phyloP scores from a whole-genome alignment of 1,284 basidiomycete genomes.

The Farysia itapuensis region DNA sequence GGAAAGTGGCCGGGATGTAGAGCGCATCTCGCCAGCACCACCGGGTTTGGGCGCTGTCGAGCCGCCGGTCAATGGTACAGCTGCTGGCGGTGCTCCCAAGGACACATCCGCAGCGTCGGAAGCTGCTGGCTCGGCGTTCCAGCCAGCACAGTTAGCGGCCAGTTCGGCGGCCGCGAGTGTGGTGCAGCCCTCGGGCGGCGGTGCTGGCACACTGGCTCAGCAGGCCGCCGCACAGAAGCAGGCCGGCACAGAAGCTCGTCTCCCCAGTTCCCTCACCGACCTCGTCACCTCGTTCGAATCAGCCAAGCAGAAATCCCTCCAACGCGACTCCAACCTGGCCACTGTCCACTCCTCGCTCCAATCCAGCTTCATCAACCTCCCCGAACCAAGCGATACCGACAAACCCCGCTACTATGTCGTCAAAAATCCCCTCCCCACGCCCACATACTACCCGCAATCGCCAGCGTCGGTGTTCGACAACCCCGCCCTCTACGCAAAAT shows the following conservation, averaged over 20 bases:
- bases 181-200: constrained; percentile 43
- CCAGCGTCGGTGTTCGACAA: constrained; percentile 81
- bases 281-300: constrained; percentile 92
- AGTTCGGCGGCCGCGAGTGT: constrained; percentile 62
- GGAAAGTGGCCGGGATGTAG: constrained; percentile 12
- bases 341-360: constrained; percentile 79
- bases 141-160: constrained; percentile 53
- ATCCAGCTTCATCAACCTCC: constrained; percentile 80
- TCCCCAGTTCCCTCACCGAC: constrained; percentile 82
- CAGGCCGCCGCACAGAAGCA: constrained; percentile 42
- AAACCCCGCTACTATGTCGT: constrained; percentile 85
- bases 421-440: constrained; percentile 84
- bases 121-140: constrained; percentile 17
- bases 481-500: constrained; percentile 81
- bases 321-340: constrained; percentile 79
- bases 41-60: constrained; percentile 24
- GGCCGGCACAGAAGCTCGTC: constrained; percentile 49
- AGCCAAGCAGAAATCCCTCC: constrained; percentile 85
- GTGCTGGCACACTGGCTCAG: constrained; percentile 39
- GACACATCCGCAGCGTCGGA: not conserved
- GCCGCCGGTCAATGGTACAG: constrained; percentile 5
- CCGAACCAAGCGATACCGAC: constrained; percentile 79
- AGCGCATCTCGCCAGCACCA: constrained; percentile 28
- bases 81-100: too few species aligned
- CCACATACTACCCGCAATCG: constrained; percentile 91